Evolutionary conservation across 106 monocot genomes (phyloP), one percentile per base, ranked within the genome.

Genomic region (Dendrobium catenatum): DNA sequence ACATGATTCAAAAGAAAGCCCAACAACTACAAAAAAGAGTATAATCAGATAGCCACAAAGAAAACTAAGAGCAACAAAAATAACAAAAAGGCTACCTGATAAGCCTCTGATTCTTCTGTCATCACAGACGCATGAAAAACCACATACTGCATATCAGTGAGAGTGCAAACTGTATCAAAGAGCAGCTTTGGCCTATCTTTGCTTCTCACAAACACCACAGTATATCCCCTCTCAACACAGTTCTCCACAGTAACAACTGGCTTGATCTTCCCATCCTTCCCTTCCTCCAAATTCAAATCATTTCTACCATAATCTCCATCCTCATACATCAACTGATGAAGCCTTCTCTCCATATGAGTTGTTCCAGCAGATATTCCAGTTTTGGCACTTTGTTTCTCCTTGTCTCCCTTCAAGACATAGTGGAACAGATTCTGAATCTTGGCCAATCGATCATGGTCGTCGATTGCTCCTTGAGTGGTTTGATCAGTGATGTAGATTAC

Each of bases 121-220:
- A 77, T 77, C 0, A 91, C 85, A 1, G 85, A 89, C 18, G 85
- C 89, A 78, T 91, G 91, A 79, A 87, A 91, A 4, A 91, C 91
- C 9, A 89, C 85, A 75, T 89, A 91, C 49, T 84, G 78, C 89
- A 91, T 85, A 49, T 91, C 91, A 7, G 91, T 86, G 5, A 91
- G 81, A 54, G 89, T 89, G 77, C 85, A 91, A 55, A 91, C 83
- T 0, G 87, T 85, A 51, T 91, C 91, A 18, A 91, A 91, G 8
- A 91, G 80, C 6, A 91, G 83, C 67, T 92, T 92, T 1, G 91
- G 85, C 15, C 89, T 78, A 42, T 92, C 91, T 47, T 82, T 79
- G 54, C 81, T 85, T 44, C 80, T 80, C 44, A 92, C 70, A 68
- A 73, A 85, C 37, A 89, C 91, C 17, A 87, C 81, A 3, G 87